Evolutionary conservation across 1,284 basidiomycete genomes (phyloP).

Genomic region (Moesziomyces antarcticus): DNA sequence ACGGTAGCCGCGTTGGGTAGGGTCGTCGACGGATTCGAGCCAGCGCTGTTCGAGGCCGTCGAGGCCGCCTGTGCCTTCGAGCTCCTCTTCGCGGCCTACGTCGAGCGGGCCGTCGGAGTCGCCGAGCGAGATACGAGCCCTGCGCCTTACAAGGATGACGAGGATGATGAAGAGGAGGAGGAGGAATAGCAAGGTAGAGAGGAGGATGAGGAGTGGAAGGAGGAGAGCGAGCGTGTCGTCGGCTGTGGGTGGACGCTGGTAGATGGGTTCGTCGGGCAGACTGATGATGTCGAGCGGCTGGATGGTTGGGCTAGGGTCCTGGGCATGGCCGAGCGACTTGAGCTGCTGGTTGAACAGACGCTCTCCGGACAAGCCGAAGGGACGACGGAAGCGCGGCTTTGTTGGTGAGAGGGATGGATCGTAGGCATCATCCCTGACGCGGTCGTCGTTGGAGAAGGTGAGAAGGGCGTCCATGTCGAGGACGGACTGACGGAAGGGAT

Average conservation of each 20-base stretch:
- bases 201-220: conserved; percentile 78
- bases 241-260: conserved; percentile 37
- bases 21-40: conserved; percentile 84
- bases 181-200: conserved; percentile 90
- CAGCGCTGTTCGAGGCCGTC: conserved; percentile 90
- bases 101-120: conserved; percentile 93
- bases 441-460: conserved; percentile 18
- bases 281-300: conserved; percentile 25
- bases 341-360: conserved; percentile 41
- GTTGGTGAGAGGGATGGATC: conserved; percentile 8
- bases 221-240: conserved; percentile 58
- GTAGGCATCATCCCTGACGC: conserved; percentile 11
- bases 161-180: conserved; percentile 67
- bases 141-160: conserved; percentile 56
- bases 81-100: conserved; percentile 79
- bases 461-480: conserved; percentile 45
- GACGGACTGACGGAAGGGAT: conserved; percentile 27
- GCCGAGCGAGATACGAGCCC: conserved; percentile 72
- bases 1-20: conserved; percentile 78
- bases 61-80: conserved; percentile 87
- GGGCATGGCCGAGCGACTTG: conserved; percentile 40
- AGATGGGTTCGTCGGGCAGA: conserved; percentile 37
- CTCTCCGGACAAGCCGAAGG: conserved; percentile 36
- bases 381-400: conserved; percentile 36
- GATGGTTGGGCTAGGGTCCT: conserved; percentile 30